A percentile compares a stretch with the other conserved stretches of the same genome.
Evolutionary conservation across 306 rosid genomes (phyloP).

Genomic region (Erythrophleum fordii): DNA sequence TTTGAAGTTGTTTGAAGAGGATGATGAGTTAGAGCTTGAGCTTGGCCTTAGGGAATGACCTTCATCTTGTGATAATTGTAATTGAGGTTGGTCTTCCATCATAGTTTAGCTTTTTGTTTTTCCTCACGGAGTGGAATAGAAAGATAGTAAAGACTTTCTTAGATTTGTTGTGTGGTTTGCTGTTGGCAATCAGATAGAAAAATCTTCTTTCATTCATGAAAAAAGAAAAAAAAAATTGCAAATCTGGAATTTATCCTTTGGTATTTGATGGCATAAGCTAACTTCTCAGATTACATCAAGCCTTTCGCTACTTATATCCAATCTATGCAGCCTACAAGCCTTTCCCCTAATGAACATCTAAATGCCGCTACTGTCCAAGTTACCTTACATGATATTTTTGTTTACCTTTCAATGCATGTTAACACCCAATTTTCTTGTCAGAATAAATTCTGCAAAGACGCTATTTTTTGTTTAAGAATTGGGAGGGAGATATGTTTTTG

Average conservation of each 20-base stretch:
- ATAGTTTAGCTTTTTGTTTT: neutral
- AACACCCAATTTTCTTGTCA: neutral
- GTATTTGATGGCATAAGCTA: conserved; percentile 21
- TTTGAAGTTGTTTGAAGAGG: conserved; percentile 84
- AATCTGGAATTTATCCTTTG: neutral
- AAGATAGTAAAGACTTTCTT: neutral
- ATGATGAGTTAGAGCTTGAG: conserved; percentile 84
- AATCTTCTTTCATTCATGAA: neutral
- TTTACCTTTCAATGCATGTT: neutral
- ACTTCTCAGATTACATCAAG: neutral
- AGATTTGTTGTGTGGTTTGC: neutral
- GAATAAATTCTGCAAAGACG: neutral
- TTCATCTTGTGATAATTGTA: conserved; percentile 34
- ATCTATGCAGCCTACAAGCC: neutral
- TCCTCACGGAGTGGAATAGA: neutral
- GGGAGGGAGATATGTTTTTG: neutral
- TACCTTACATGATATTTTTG: neutral
- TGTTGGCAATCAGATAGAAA: neutral
- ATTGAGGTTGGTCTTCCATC: conserved; percentile 47
- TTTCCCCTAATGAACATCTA: neutral
- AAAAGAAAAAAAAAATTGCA: neutral
- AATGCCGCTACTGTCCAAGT: neutral
- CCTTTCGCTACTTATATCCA: neutral
- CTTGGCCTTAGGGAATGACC: conserved; percentile 76
- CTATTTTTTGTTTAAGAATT: neutral